Evolutionary conservation across 306 rosid species (phyloP), one percentile per base, ranked within the genome.

Genomic region (Cotoneaster glaucophyllus): DNA sequence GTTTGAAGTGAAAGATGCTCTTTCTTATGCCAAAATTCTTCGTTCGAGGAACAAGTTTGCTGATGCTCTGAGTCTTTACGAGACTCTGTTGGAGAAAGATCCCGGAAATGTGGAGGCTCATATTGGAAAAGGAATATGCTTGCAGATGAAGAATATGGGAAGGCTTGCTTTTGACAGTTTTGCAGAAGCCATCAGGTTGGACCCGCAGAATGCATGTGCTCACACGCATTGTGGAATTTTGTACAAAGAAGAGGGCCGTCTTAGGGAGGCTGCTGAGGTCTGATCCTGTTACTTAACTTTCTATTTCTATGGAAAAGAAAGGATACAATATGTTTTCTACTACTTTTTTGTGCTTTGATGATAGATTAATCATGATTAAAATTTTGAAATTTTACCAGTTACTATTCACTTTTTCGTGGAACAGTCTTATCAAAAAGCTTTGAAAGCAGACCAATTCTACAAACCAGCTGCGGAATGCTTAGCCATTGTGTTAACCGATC

Each of bases 221-320:
- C 96, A 86, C 80, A 95, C 96, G 0, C 97, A 95, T 78, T 89
- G 97, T 26, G 99, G 99, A 79, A 89, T 95, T 80, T 73, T 95
- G 44, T 95, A 86, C 86, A 95, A 95, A 84, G 99, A 92, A 45
- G 99, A 92, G 83, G 99, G 99, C 76, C 90, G 96, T 44, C 85
- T 92, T 25, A 80, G 89, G 78, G 99, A 95, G 82, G 96, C 99
- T 39, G 96, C 97, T 31, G 99, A 95, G 99, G 99, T 90, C 89
- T 82, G 85, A 79, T 44, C 43, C 22, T 64, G 57, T 13, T 22
- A 67, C 80, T 72, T 39, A 79, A 65, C 13, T 44, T 13, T 28
- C 78, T 61, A 69, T 64, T 19, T 26, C 24, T 37, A 22, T 72
- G 26, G 11, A n/a, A 24, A 7, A 39, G 26, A 2, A 8, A 39